Base-by-base conservation (phyloP, 1,284 basidiomycete species). In the Microbotryomycetes sp. region DNA sequence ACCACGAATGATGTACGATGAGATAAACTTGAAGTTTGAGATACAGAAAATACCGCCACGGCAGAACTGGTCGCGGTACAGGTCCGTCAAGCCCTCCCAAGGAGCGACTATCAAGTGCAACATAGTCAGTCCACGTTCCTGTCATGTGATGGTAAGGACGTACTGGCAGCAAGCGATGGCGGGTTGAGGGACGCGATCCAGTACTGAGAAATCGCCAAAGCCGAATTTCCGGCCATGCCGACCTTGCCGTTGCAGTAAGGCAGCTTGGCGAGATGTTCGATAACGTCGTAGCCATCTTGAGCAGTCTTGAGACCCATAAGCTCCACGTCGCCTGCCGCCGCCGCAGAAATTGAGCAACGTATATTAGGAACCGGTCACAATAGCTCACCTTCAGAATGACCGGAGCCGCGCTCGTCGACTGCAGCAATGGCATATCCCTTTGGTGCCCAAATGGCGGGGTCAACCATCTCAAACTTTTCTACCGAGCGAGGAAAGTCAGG, bases 371-470 rank as follows among this genome's bases (percentile, higher is more conserved):
- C 60, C 27, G 30, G 54, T 21, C 49, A 27, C 76, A 54, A 65
- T 29, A 54, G 59, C 58, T 72, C 62, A 35, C 63, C 68, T 41
- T 70, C 64, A 45, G 64, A 56, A 26, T 67, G 46, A 46, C 52
- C 57, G 21, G 57, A 45, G 18, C 61, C 61, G 9, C 61, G 23
- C 21, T 57, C 27, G 49, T 70, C 69, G 21, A 69, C 62, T 41
- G 69, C 70, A 51, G 70, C 54, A 11, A 71, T 49, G 2, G 70
- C 71, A 30, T 71, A 72, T 1, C 71, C 70, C 7, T 62, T 41
- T 5, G 62, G 47, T 11, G 56, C 51, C 62, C 62, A 70, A 23
- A 64, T 62, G 24, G 71, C 71, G 27, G 71, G 70, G 61, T 88
- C 76, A 50, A 68, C 30, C 35, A 65, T 60, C 46, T 72, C 68